Base-by-base conservation (phyloP, 176 grass and related monocot genomes). In the Oryza australiensis region DNA sequence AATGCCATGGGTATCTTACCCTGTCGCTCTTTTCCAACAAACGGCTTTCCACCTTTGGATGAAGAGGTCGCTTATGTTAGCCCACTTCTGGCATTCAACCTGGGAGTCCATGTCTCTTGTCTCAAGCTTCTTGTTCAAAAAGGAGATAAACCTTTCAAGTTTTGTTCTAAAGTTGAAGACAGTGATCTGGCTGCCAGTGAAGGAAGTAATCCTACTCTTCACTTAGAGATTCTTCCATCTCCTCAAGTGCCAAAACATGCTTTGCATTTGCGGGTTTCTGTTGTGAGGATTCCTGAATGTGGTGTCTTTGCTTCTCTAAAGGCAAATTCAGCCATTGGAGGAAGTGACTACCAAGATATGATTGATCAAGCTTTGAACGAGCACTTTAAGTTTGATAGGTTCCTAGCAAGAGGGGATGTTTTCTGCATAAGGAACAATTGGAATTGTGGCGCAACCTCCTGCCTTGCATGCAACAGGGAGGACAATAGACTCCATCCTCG, bases 71-170 rank as follows among this genome's bases (percentile, higher is more conserved):
- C 86, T 71, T 95, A 91, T 88, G 40, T 93, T 37, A 95, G 87
- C 83, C 96, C 93, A 65, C 81, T 99, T 62, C 64, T 99, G 77
- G 96, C 96, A n/a, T 99, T 95, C 85, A 99, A 99, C 73, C 87
- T 95, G 38, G 91, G 96, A 37, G 42, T 95, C 40, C 93, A 99
- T 90, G 55, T 94, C 68, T 91, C 90, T 63, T 92, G 85, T 72
- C 82, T 95, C 73, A 91, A 89, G 69, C 66, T 93, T 91, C 82
- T 91, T 82, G 83, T 95, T 78, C 64, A 75, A 70, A 80, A 72
- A 70, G 87, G 90, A 60, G 76, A 83, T 37, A 70, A 90, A 5
- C 83, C 84, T 49, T 91, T 93, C 29, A 88, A 82, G 68, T 95
- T 89, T 38, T 89, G 87, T 28, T 85, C 87, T 73, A 62, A 24